phyloP scores from a whole-genome alignment of 768 basidiomycete species.

The Kwoniella pini region DNA sequence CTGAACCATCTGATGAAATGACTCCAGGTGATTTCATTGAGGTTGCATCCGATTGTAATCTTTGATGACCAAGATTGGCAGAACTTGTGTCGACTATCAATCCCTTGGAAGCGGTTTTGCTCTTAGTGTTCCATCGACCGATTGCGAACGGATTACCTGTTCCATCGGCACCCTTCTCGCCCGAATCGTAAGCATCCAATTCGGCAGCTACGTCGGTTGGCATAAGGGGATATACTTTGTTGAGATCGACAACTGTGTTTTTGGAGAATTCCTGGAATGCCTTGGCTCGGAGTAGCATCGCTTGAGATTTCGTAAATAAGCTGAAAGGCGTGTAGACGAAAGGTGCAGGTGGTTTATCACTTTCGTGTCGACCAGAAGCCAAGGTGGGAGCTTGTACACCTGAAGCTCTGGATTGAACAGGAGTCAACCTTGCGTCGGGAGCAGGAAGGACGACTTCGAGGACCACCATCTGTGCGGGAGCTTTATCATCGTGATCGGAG shows the following conservation, averaged over 20 bases:
- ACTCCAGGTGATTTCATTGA: conserved; percentile 13
- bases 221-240: conserved; percentile 34
- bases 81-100: conserved; percentile 16
- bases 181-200: conserved; percentile 35
- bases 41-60: conserved; percentile 10
- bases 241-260: conserved; percentile 29
- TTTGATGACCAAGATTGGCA: not conserved
- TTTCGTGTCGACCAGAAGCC: conserved; percentile 27
- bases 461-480: conserved; percentile 53
- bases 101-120: conserved; percentile 10
- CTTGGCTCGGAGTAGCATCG: conserved; percentile 39
- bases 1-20: conserved; percentile 17
- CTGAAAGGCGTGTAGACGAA: conserved; percentile 53
- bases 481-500: conserved; percentile 45
- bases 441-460: conserved; percentile 50
- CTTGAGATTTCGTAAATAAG: conserved; percentile 52
- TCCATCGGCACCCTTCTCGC: conserved; percentile 22
- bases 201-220: conserved; percentile 43
- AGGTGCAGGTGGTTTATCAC: conserved; percentile 49
- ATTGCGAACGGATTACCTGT: conserved; percentile 14
- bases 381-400: conserved; percentile 36
- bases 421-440: conserved; percentile 37
- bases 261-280: conserved; percentile 36
- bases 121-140: conserved; percentile 11
- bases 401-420: conserved; percentile 42